phyloP scores from a whole-genome alignment of 139 green algal genomes.

The Picochlorum sp. region DNA sequence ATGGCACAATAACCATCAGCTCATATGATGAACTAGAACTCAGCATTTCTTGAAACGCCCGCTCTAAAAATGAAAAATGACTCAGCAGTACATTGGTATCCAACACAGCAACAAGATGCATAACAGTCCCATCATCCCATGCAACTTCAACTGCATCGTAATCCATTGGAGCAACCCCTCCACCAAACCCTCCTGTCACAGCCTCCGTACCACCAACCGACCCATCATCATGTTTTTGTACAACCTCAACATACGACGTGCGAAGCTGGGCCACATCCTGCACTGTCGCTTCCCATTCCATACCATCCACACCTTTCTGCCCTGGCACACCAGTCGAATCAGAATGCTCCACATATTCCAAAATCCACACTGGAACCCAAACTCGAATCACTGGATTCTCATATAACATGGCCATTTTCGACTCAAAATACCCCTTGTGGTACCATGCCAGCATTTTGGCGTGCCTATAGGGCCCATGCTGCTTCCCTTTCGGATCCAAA shows the following conservation, averaged over 20 bases:
- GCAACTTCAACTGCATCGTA: slow-evolving; percentile 2
- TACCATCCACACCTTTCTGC: not conserved
- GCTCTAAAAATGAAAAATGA: slow-evolving; percentile 19
- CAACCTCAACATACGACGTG: not conserved
- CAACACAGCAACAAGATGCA: slow-evolving; percentile 27
- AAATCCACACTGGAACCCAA: slow-evolving; percentile 32
- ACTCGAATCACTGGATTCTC: not conserved
- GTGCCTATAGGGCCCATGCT: slow-evolving; percentile 11
- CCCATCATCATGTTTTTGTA: not conserved
- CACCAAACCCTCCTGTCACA: no score
- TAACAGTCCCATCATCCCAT: slow-evolving; percentile 6
- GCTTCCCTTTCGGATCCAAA: not conserved
- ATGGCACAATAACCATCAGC: slow-evolving; percentile 33
- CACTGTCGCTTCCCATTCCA: slow-evolving; percentile 10
- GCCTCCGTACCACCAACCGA: not conserved
- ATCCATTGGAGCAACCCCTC: slow-evolving; percentile 3
- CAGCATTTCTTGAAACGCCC: not conserved
- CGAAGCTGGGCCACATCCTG: not conserved
- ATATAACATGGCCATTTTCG: no score
- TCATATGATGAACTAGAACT: slow-evolving; percentile 13
- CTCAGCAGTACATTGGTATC: slow-evolving; percentile 40
- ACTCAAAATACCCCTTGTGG: not conserved
- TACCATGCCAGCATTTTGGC: slow-evolving; percentile 12
- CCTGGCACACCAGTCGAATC: no score
- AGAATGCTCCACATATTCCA: slow-evolving; percentile 1